Percentiles rank a stretch among this genome's conserved stretches.
Conservation (phyloP, 768 basidiomycete genomes). For the Royoungia palumana region DNA sequence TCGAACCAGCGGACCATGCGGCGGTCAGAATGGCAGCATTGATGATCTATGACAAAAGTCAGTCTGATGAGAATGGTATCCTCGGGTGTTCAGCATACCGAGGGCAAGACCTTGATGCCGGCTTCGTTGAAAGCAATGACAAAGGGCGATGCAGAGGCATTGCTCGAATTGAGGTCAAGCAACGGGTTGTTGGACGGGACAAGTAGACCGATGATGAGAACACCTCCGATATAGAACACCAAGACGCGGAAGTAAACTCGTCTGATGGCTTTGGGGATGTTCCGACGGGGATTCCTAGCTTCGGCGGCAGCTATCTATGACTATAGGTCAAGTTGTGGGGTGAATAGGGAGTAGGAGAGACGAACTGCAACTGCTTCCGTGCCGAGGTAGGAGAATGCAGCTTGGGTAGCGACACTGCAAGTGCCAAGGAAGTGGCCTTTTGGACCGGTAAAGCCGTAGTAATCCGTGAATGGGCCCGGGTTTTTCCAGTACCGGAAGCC, state of each 20-base stretch:
- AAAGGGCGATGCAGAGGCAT: constrained; percentile 50
- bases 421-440: constrained; percentile 50
- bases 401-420: constrained; percentile 55
- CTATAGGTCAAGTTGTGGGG: not conserved
- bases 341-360: not conserved
- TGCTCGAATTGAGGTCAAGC: constrained; percentile 36
- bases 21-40: constrained; percentile 44
- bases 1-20: constrained; percentile 42
- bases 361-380: constrained; percentile 49
- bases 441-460: constrained; percentile 35
- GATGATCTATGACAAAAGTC: constrained; percentile 21
- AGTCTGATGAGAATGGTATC: not conserved
- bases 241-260: constrained; percentile 46
- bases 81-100: constrained; percentile 26
- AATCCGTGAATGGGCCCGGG: constrained; percentile 58
- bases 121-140: constrained; percentile 55
- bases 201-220: constrained; percentile 47
- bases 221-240: constrained; percentile 38
- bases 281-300: constrained; percentile 47
- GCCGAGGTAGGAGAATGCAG: constrained; percentile 58
- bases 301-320: constrained; percentile 43
- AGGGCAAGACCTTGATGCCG: constrained; percentile 58
- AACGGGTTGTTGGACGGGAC: constrained; percentile 45
- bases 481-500: constrained; percentile 47
- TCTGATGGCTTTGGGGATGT: constrained; percentile 38